Evolutionary conservation across 768 basidiomycete genomes (phyloP).

Genomic region (Termitomyces sp.): DNA sequence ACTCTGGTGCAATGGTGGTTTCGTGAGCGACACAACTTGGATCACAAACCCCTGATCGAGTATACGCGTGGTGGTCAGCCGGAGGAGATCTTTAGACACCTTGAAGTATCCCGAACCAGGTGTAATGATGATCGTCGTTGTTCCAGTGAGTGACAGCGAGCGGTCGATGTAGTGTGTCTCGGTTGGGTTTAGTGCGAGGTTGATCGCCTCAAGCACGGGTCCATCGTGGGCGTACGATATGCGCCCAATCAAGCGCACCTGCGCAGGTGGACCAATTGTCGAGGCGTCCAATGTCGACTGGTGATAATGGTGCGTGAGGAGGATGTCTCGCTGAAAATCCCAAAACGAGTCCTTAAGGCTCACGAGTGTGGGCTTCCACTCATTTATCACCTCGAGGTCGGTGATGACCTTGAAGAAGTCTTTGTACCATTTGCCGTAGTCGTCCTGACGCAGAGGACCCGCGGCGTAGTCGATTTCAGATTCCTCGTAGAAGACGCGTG

Average conservation of each 20-base stretch:
- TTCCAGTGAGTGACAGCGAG: constrained; percentile 85
- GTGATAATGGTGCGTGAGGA: constrained; percentile 87
- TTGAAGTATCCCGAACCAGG: constrained; percentile 94
- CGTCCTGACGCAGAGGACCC: constrained; percentile 75
- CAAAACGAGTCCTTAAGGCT: constrained; percentile 87
- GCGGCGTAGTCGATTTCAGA: constrained; percentile 80
- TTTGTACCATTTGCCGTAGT: constrained; percentile 81
- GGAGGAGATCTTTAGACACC: constrained; percentile 85
- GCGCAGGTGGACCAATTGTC: constrained; percentile 43
- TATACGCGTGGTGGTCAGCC: constrained; percentile 90
- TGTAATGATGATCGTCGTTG: constrained; percentile 81
- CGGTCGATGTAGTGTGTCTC: constrained; percentile 97
- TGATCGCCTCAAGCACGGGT: constrained; percentile 92
- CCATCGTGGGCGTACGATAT: constrained; percentile 91
- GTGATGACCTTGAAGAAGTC: constrained; percentile 97
- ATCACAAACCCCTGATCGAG: constrained; percentile 91
- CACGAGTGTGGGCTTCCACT: constrained; percentile 86
- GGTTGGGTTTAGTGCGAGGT: constrained; percentile 87
- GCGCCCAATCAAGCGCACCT: constrained; percentile 71
- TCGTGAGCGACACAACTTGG: constrained; percentile 85
- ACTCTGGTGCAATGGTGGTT: constrained; percentile 89
- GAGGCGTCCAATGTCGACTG: constrained; percentile 54
- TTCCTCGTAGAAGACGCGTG: constrained; percentile 85
- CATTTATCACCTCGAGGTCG: constrained; percentile 83
- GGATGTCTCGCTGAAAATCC: constrained; percentile 89